Base-by-base conservation (phyloP, 352 stramenopile genomes). In the Phytophthora vignae region DNA sequence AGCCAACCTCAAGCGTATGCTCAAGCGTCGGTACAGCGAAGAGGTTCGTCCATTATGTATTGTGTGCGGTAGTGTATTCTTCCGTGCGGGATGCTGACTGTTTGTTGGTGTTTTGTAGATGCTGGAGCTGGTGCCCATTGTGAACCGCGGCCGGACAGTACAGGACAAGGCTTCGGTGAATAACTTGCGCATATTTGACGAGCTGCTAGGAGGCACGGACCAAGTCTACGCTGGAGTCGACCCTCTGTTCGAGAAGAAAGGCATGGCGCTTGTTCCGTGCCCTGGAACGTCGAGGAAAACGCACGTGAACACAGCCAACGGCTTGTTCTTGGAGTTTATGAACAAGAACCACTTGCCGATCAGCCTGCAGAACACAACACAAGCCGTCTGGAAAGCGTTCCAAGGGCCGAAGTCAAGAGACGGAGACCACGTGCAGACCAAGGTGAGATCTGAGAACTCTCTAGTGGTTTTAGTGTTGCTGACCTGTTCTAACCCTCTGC, bases 1-100 rank as follows among this genome's bases (percentile, higher is more conserved):
- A 0, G 21, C 55, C 19, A 76, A 76, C 22, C 44, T 76, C 38
- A 76, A 76, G 33, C 68, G 68, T 0, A 72, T 76, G 62, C 56
- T 76, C 0, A 67, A 61, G 38, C 62, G 68, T 3, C 46, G 68
- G 53, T 76, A 76, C 50, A 62, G 48, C n/a, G 68, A 76, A 19
- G 68, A 76, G 62, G 68, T 76, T 31, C 7, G 44, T 52, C 17
- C 4, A 25, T 5, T 52, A 3, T 52, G 4, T 33, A 33, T 4
- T 2, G 29, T 9, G 29, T 33, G 7, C 7, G 3, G 3, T 33
- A 33, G 29, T 33, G 29, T 33, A 33, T 33, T 33, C 9, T 17
- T 2, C 38, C 38, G 4, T 15, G 3, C 0, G 1, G 38, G 10
- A 17, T 10, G n/a, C 40, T 48, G 10, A 48, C 40, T 48, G 5